phyloP scores from a whole-genome alignment of 2,329 filamentous ascomycete species.

The Phialophora expanda region DNA sequence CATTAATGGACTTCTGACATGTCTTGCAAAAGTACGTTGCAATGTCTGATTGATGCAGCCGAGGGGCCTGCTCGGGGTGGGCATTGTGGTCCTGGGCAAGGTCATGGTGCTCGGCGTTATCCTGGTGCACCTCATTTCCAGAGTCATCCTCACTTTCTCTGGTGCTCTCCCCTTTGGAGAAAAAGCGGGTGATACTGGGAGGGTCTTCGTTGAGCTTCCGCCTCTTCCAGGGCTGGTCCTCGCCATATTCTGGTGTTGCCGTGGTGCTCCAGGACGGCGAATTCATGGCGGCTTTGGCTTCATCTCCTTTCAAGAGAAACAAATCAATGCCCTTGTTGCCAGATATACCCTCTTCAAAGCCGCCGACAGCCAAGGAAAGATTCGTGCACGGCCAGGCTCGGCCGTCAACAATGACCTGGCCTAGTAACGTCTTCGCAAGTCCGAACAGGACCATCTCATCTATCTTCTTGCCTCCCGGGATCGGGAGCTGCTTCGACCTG shows the following conservation, averaged over 20 bases:
- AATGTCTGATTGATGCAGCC: slow-evolving; percentile 28
- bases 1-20: slow-evolving; percentile 67
- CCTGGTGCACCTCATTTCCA: slow-evolving; percentile 13
- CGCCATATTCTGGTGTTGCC: slow-evolving; percentile 41
- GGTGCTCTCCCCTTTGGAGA: slow-evolving; percentile 51
- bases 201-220: slow-evolving; percentile 55
- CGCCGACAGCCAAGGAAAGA: slow-evolving; percentile 83
- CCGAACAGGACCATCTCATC: slow-evolving; percentile 75
- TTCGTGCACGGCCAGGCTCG: slow-evolving; percentile 90
- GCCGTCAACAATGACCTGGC: slow-evolving; percentile 78
- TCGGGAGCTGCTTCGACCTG: slow-evolving; percentile 74
- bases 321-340: slow-evolving; percentile 85
- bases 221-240: slow-evolving; percentile 45
- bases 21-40: slow-evolving; percentile 62
- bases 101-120: slow-evolving; percentile 31
- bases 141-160: slow-evolving; percentile 42
- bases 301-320: slow-evolving; percentile 75
- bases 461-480: slow-evolving; percentile 75
- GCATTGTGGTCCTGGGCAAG: slow-evolving; percentile 28
- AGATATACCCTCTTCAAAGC: slow-evolving; percentile 84
- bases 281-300: slow-evolving; percentile 56
- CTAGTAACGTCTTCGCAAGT: slow-evolving; percentile 75
- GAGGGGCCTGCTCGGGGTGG: slow-evolving; percentile 6
- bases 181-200: slow-evolving; percentile 64
- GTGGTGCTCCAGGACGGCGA: slow-evolving; percentile 37